Evolutionary conservation across 208 protist species (phyloP), one percentile per base, ranked within the genome.

Genomic region (Crithidia acanthocephali): DNA sequence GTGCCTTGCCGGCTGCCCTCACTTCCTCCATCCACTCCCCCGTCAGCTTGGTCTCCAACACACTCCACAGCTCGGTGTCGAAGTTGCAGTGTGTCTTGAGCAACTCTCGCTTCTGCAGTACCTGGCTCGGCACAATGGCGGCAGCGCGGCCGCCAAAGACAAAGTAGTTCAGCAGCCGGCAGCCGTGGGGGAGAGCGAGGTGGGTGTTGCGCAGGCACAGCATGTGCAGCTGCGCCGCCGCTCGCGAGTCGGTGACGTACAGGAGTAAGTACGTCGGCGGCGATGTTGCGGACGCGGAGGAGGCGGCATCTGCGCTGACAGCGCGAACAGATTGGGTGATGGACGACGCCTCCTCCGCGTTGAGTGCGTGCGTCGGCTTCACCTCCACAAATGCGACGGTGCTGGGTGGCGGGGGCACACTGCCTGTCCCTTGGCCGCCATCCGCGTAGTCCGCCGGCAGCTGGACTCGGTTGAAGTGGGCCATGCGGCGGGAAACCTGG

Each of bases 201-300:
- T 71, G 75, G 22, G 67, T 72, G 72, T 87, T 90, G 51, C 70
- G 83, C 22, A 94, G 74, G 23, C 77, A 72, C 57, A 94, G 71
- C 68, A 83, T 67, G 73, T 87, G 86, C 58, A 96, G 37, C 85
- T 94, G 81, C 37, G 76, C 83, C 37, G 88, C 91, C 8, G 82
- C 79, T 45, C 91, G 81, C 9, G 86, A 87, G 71, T 94, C 91
- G 5, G 79, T 88, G n/a, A 96, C 58, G 57, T 72, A 71, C 10
- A 92, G 58, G 9, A 88, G 76, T 15, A 88, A 7, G 27, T 79
- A 75, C n/a, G 45, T 72, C 51, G 61, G 32, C 32, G 48, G 27
- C 6, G 56, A 18, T 37, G 65, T 57, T 0, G 47, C 20, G 28
- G 30, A 9, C 23, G 33, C 9, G 8, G 55, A 51, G 47, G 28